Evolutionary conservation across 208 protist species (phyloP).

Genomic region (Vickermania spadyakhi): DNA sequence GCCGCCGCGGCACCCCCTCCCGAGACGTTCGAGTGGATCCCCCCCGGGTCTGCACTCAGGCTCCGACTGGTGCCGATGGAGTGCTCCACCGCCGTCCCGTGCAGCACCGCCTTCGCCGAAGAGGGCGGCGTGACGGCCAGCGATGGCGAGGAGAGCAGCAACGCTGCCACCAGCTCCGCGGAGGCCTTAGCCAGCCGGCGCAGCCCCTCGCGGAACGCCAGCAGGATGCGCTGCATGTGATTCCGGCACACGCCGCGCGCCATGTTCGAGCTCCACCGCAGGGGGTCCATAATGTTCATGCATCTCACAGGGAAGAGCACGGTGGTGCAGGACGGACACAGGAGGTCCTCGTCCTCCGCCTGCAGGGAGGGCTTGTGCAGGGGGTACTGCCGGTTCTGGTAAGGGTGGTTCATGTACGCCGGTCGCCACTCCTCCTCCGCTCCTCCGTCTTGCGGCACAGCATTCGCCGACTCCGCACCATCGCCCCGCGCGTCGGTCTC

Average conservation of each 20-base stretch:
- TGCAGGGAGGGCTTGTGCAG: slow-evolving; percentile 25
- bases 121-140: background rate
- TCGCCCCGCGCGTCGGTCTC: background rate
- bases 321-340: slow-evolving; percentile 56
- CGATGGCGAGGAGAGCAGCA: background rate
- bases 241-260: slow-evolving; percentile 77
- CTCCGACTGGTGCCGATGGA: background rate
- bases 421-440: background rate
- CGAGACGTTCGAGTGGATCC: background rate
- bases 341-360: slow-evolving; percentile 24
- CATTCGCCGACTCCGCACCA: background rate
- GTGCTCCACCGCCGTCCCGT: background rate
- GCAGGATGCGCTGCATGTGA: slow-evolving; percentile 68
- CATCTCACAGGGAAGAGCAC: slow-evolving; percentile 64
- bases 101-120: background rate
- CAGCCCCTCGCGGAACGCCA: slow-evolving; percentile 59
- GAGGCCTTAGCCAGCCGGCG: slow-evolving; percentile 34
- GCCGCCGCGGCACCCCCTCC: background rate
- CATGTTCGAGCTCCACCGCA: slow-evolving; percentile 87
- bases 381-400: slow-evolving; percentile 3
- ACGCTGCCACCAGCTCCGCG: slow-evolving; percentile 12
- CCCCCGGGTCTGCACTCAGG: background rate
- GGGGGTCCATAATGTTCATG: slow-evolving; percentile 90
- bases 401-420: background rate
- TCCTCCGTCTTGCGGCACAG: background rate